Base-by-base conservation (phyloP, 257 asterid species). In the Solanum dulcamara region DNA sequence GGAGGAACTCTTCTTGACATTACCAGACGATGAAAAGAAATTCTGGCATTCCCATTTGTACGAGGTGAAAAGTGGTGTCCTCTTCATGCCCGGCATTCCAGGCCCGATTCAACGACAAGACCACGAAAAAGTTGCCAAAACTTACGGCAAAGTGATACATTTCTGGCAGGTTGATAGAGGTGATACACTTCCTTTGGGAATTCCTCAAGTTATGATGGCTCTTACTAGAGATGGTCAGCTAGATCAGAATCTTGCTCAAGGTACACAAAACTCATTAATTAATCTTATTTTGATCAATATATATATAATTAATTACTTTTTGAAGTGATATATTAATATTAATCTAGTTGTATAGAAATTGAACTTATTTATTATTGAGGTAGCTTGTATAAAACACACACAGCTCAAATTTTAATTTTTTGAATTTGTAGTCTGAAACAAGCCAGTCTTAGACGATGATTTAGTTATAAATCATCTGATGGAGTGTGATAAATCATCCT, bases 141-240 rank as follows among this genome's bases (percentile, higher is more conserved):
- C 98, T 0, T 94, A 96, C 24, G 99, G 99, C 0, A 96, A 96
- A 22, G 92, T 87, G 0, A 81, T 92, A 0, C 99, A 96, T 80
- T 96, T 96, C 20, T 96, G 99, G 99, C 98, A 96, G 89, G 92
- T 96, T 46, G 99, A 96, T 71, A 88, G 87, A 22, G 99, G 97
- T 0, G 95, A 96, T 38, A 50, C 14, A 12, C 85, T 96, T 26
- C 99, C 99, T 0, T 91, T 96, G 1, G 99, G 98, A 0, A 86
- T 94, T 30, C 99, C 99, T 0, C 97, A 96, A 7, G 81, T 96
- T 13, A 93, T 94, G 99, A 94, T 96, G 98, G 92, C 98, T 0
- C 91, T 96, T n/a, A 96, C 98, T 1, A 83, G 96, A 24, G 99
- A 96, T 2, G 98, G 93, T 32, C 99, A 96, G 85, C 97, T 94